Evolutionary conservation across 768 basidiomycete species (phyloP).

Genomic region (Hortiboletus flavorubellus): DNA sequence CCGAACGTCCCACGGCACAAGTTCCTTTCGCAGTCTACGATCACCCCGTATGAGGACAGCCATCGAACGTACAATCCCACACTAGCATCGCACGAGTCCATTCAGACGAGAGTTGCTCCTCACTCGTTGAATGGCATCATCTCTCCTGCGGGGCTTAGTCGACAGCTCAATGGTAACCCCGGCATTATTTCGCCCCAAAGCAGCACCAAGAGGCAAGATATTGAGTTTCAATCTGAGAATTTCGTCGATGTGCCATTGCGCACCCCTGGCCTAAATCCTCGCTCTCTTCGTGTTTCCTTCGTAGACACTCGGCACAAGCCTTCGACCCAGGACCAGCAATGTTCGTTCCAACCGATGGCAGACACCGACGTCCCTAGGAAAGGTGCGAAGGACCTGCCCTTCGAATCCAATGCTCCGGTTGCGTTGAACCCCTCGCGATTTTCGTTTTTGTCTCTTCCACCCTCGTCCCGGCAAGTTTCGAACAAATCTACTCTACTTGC

Average conservation of each 20-base stretch:
- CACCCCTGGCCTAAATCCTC: background rate
- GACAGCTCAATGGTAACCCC: slow-evolving; percentile 6
- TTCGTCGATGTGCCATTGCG: background rate
- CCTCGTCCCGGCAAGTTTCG: background rate
- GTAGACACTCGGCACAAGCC: background rate
- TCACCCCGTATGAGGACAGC: slow-evolving; percentile 1
- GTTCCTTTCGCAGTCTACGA: background rate
- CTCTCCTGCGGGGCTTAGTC: slow-evolving; percentile 8
- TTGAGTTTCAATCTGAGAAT: background rate
- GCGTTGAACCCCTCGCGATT: slow-evolving; percentile 2
- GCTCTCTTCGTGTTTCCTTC: background rate
- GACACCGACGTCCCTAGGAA: background rate
- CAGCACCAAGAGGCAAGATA: background rate
- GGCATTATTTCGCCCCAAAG: slow-evolving; percentile 8
- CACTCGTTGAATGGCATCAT: background rate
- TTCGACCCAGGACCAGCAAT: background rate
- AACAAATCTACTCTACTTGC: slow-evolving; percentile 12
- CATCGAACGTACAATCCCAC: background rate
- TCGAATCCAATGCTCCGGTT: slow-evolving; percentile 9
- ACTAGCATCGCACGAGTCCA: background rate
- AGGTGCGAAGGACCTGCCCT: background rate
- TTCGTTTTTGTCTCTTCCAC: background rate
- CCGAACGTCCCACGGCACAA: slow-evolving; percentile 6
- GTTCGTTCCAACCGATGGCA: background rate
- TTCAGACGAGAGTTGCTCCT: background rate